phyloP scores from a whole-genome alignment of 768 basidiomycete species.

The Russula virescens region DNA sequence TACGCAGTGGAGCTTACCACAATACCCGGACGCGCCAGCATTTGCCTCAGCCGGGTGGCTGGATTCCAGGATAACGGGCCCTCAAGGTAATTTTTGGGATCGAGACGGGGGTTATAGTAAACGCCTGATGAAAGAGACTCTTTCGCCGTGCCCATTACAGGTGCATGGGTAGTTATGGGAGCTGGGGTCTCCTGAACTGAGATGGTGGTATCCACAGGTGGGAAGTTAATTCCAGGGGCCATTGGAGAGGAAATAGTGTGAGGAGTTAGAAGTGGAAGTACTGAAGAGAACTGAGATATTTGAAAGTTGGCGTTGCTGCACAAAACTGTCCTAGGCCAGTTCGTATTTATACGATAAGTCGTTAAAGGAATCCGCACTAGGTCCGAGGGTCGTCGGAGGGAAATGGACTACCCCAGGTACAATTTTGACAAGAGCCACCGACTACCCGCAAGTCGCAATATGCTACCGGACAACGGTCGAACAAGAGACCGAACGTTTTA shows the following conservation, averaged over 20 bases:
- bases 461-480: background rate
- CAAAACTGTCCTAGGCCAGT: too few species aligned
- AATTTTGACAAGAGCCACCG: background rate
- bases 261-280: background rate
- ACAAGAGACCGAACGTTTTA: background rate
- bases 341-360: background rate
- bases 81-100: conserved; percentile 61
- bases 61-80: conserved; percentile 65
- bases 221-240: conserved; percentile 9
- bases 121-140: conserved; percentile 21
- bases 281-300: background rate
- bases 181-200: background rate
- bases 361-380: background rate
- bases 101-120: conserved; percentile 65
- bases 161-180: background rate
- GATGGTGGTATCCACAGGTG: background rate
- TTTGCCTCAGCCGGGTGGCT: conserved; percentile 58
- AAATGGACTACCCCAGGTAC: background rate
- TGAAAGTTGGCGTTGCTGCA: background rate
- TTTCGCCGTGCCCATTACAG: background rate
- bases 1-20: conserved; percentile 45
- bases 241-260: background rate
- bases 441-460: background rate
- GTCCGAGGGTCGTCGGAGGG: background rate
- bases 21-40: conserved; percentile 59